A percentile compares a stretch with the other conserved stretches of the same genome.
phyloP scores from a whole-genome alignment of 2,329 filamentous ascomycete species.

The Fusarium tanahbumbuense region DNA sequence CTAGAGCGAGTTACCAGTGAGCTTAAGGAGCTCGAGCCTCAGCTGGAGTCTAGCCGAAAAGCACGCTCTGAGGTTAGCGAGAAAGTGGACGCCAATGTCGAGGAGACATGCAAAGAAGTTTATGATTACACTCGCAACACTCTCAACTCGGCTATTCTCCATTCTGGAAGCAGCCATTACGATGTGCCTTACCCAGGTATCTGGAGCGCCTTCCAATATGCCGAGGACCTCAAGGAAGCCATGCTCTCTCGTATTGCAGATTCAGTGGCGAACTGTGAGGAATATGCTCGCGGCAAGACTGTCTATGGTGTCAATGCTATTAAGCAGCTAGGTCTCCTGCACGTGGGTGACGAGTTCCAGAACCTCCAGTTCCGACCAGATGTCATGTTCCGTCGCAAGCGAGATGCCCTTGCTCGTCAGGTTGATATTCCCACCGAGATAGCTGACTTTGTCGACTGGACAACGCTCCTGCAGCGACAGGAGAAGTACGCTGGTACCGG shows the following conservation, averaged over 20 bases:
- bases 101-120: constrained; percentile 85
- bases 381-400: constrained; percentile 90
- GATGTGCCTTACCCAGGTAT: constrained; percentile 89
- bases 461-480: constrained; percentile 84
- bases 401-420: constrained; percentile 83
- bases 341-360: constrained; percentile 88
- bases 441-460: constrained; percentile 92
- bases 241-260: constrained; percentile 90
- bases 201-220: constrained; percentile 87
- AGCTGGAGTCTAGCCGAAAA: constrained; percentile 85
- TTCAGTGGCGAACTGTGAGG: constrained; percentile 83
- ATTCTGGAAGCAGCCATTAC: constrained; percentile 80
- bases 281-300: constrained; percentile 82
- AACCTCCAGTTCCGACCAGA: constrained; percentile 90
- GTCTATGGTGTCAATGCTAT: constrained; percentile 86
- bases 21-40: constrained; percentile 83
- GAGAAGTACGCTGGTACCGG: constrained; percentile 95
- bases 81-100: constrained; percentile 82
- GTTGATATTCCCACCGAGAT: constrained; percentile 89
- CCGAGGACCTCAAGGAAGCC: constrained; percentile 89
- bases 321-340: constrained; percentile 86
- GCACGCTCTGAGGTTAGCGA: constrained; percentile 84
- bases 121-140: constrained; percentile 85
- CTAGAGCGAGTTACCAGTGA: constrained; percentile 85
- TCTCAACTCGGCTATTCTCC: constrained; percentile 78